Evolutionary conservation across 2,329 filamentous ascomycete genomes (phyloP).

Genomic region (Tolypocladium album): DNA sequence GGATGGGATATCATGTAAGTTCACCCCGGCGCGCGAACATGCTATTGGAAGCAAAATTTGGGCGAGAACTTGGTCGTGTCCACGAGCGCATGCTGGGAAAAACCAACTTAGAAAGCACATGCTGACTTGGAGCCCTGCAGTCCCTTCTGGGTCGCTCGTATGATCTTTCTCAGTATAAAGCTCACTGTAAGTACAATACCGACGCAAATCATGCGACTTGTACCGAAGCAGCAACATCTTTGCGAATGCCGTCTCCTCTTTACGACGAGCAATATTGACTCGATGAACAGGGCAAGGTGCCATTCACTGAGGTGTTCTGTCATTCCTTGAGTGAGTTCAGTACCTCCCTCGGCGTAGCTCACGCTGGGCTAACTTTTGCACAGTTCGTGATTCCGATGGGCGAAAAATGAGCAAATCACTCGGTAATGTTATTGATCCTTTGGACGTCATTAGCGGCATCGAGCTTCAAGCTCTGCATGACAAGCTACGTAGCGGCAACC

Average conservation of each 20-base stretch:
- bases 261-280: not conserved
- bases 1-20: not conserved
- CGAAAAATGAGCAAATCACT: conserved; percentile 96
- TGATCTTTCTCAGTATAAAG: conserved; percentile 92
- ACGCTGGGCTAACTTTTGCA: not conserved
- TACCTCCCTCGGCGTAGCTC: not conserved
- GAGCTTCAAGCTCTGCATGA: conserved; percentile 65
- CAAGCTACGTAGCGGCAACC: conserved; percentile 73
- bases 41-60: too few species aligned
- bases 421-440: conserved; percentile 88
- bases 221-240: not conserved
- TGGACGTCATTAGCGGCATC: conserved; percentile 87
- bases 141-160: conserved; percentile 79
- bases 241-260: too few species aligned
- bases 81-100: too few species aligned
- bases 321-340: conserved; percentile 31
- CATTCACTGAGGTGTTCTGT: conserved; percentile 92
- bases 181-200: conserved; percentile 44
- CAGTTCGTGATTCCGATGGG: conserved; percentile 80
- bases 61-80: too few species aligned
- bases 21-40: too few species aligned
- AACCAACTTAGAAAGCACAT: too few species aligned
- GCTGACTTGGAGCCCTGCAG: too few species aligned
- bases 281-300: conserved; percentile 54
- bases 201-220: not conserved